A percentile compares a stretch with the other conserved stretches of the same genome.
phyloP scores from a whole-genome alignment of 2,329 filamentous ascomycete species.

The Fusarium sp. region DNA sequence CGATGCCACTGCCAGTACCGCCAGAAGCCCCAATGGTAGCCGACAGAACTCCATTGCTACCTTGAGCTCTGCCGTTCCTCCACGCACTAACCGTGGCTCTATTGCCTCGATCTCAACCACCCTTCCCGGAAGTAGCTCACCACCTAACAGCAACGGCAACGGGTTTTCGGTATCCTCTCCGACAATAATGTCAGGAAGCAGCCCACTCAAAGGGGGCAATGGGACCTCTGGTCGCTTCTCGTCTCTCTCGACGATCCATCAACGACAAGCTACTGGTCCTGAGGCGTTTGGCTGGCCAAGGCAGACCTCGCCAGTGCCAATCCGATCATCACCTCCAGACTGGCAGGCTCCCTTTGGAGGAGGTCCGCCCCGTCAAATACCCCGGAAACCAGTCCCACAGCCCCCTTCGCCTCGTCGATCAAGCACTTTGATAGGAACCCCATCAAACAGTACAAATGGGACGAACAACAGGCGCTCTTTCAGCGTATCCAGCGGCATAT shows the following conservation, averaged over 20 bases:
- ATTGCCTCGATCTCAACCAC: background rate
- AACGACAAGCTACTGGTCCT: conserved; percentile 25
- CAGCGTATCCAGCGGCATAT: conserved; percentile 37
- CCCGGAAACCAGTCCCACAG: conserved; percentile 32
- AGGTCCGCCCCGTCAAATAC: conserved; percentile 15
- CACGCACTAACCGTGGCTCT: background rate
- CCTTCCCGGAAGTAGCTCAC: background rate
- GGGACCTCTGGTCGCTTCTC: conserved; percentile 11
- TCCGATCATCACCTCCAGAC: conserved; percentile 26
- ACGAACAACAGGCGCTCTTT: conserved; percentile 28
- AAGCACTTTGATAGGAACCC: conserved; percentile 13
- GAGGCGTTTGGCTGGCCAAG: conserved; percentile 29
- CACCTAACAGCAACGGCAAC: background rate
- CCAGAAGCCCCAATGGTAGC: conserved; percentile 3
- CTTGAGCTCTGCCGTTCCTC: conserved; percentile 1
- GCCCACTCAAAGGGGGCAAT: background rate
- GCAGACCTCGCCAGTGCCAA: conserved; percentile 26
- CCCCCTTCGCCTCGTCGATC: conserved; percentile 30
- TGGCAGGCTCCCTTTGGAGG: conserved; percentile 14
- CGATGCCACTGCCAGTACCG: conserved; percentile 29
- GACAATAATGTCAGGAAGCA: background rate
- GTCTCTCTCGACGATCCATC: conserved; percentile 32
- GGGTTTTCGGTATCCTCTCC: conserved; percentile 9
- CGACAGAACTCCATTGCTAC: conserved; percentile 33
- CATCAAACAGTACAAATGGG: conserved; percentile 12